Evolutionary conservation across 2,329 filamentous ascomycete species (phyloP).

Genomic region (Paraconiothyrium brasiliense): DNA sequence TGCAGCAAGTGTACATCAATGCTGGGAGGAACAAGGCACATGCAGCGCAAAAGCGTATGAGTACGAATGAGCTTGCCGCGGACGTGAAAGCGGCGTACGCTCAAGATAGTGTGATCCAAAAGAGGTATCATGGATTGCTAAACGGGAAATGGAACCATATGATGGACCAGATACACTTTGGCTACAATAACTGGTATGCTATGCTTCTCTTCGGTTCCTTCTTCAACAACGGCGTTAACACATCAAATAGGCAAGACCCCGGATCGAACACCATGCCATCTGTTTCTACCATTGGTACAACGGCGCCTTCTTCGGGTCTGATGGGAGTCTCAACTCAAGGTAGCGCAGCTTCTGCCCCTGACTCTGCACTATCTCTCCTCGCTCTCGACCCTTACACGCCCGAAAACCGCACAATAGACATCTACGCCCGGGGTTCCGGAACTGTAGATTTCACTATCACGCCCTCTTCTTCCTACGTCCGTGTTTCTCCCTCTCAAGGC

Average conservation of each 20-base stretch:
- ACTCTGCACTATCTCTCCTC: slow-evolving; percentile 54
- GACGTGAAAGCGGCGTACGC: slow-evolving; percentile 32
- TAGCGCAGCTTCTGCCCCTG: slow-evolving; percentile 70
- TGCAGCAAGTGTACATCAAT: slow-evolving; percentile 52
- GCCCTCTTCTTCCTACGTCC: slow-evolving; percentile 28
- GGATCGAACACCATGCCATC: slow-evolving; percentile 71
- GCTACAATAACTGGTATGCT: slow-evolving; percentile 38
- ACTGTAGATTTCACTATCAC: slow-evolving; percentile 32
- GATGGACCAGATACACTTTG: slow-evolving; percentile 41
- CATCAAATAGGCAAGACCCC: slow-evolving; percentile 71
- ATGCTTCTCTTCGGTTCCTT: slow-evolving; percentile 37
- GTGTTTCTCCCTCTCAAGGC: slow-evolving; percentile 29
- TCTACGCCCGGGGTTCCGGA: slow-evolving; percentile 36
- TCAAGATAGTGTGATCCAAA: slow-evolving; percentile 32
- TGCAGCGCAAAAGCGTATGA: slow-evolving; percentile 37
- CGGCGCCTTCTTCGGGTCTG: slow-evolving; percentile 28
- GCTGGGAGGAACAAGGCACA: slow-evolving; percentile 34
- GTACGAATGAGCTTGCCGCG: slow-evolving; percentile 33
- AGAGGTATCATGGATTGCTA: slow-evolving; percentile 34
- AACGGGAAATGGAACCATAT: slow-evolving; percentile 44
- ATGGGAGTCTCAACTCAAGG: slow-evolving; percentile 68
- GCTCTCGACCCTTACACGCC: slow-evolving; percentile 35
- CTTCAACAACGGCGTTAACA: slow-evolving; percentile 26
- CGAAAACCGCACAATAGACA: slow-evolving; percentile 40
- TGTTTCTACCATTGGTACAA: slow-evolving; percentile 68